Percentiles rank a stretch among this genome's conserved stretches.
phyloP scores from a whole-genome alignment of 139 green algal genomes.

The Tetraselmis striata region DNA sequence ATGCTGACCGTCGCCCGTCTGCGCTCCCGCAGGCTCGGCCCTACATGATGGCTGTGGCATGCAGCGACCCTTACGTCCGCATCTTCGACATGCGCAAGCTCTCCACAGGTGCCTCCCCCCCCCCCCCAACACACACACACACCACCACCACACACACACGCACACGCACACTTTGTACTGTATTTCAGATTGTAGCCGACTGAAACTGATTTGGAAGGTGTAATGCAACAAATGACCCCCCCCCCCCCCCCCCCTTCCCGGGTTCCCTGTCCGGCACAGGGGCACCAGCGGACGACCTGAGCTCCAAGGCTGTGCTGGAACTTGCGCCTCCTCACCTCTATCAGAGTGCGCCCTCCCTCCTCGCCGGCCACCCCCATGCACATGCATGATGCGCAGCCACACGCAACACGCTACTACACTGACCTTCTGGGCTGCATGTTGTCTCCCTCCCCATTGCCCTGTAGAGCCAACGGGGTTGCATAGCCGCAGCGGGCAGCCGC shows the following conservation, averaged over 20 bases:
- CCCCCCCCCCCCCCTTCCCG: no score
- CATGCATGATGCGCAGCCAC: no score
- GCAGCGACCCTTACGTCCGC: slow-evolving; percentile 52
- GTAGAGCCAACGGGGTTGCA: background rate
- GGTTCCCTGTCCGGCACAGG: no score
- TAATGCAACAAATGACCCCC: slow-evolving; percentile 10
- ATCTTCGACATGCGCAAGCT: slow-evolving; percentile 70
- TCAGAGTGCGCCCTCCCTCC: slow-evolving; percentile 7
- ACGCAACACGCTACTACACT: no score
- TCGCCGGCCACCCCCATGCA: background rate
- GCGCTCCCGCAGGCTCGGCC: slow-evolving; percentile 41
- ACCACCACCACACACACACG: no score
- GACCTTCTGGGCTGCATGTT: no score
- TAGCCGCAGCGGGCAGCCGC: background rate
- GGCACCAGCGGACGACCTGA: slow-evolving; percentile 1
- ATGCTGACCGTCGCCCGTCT: no score
- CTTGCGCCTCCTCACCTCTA: slow-evolving; percentile 47
- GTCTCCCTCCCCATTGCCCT: no score
- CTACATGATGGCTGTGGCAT: slow-evolving; percentile 64
- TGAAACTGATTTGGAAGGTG: no score
- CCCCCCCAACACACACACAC: no score
- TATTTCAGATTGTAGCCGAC: no score
- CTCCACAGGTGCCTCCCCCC: slow-evolving; percentile 1
- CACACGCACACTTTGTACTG: no score
- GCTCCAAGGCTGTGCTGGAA: slow-evolving; percentile 22